Percentiles rank a stretch among this genome's conserved stretches.
phyloP scores from a whole-genome alignment of 768 basidiomycete genomes.

The Naganishia randhawae region DNA sequence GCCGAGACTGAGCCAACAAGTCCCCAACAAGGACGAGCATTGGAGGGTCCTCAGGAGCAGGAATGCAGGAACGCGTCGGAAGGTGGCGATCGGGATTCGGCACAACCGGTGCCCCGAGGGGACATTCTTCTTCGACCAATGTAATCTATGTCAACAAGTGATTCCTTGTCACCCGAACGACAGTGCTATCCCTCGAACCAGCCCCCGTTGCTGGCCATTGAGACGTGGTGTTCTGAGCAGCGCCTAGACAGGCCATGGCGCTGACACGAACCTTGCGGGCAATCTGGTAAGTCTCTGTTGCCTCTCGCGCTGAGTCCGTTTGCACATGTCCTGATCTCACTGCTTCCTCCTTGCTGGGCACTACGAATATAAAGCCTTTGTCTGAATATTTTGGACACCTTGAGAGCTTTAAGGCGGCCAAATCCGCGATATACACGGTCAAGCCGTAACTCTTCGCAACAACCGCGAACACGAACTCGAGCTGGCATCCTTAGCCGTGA shows the following conservation, averaged over 20 bases:
- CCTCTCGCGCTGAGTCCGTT: not conserved
- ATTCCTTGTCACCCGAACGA: too few relatives aligned
- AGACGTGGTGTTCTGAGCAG: not conserved
- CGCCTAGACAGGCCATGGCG: not conserved
- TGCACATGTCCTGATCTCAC: not conserved
- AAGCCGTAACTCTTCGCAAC: not conserved
- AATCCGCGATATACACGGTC: not conserved
- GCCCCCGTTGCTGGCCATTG: not conserved
- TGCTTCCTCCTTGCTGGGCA: not conserved
- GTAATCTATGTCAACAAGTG: too few relatives aligned
- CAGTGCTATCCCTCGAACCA: too few relatives aligned
- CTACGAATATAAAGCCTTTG: not conserved
- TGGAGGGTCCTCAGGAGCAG: too few relatives aligned
- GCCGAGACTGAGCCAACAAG: too few relatives aligned
- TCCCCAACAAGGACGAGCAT: too few relatives aligned
- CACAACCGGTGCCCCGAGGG: too few relatives aligned
- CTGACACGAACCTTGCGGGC: not conserved
- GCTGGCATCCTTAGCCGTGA: not conserved
- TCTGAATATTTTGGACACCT: conserved; percentile 8
- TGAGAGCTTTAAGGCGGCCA: conserved; percentile 5
- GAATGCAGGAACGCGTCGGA: too few relatives aligned
- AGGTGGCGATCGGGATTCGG: too few relatives aligned
- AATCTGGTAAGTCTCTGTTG: not conserved
- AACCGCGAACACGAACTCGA: not conserved
- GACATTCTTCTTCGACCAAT: too few relatives aligned